Base-by-base conservation (phyloP, 768 basidiomycete genomes). In the Phaeolepiota aurea region DNA sequence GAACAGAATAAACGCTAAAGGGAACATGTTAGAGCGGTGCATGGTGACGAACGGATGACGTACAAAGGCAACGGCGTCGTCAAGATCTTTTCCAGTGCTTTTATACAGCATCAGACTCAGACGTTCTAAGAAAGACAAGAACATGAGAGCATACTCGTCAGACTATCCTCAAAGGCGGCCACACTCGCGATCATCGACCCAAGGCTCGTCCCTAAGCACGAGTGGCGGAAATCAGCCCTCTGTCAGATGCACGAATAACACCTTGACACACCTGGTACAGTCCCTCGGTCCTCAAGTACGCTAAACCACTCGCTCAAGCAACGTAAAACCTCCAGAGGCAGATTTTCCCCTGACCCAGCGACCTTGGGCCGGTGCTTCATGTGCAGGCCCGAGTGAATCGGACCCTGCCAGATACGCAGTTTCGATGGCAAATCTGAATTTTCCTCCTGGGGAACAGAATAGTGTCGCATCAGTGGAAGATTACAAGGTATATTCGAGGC, bases 31-130 rank as follows among this genome's bases (percentile, higher is more conserved):
- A 40, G n/a, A n/a, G n/a, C n/a, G n/a, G n/a, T n/a, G n/a, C n/a
- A n/a, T n/a, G n/a, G n/a, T n/a, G n/a, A n/a, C n/a, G n/a, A n/a
- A n/a, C 21, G 14, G 15, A 16, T n/a, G 3, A 66, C 79, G 53
- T 48, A 81, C 79, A 79, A 78, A 20, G 79, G 80, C 25, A 82
- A 51, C 1, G 79, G 79, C 0, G 77, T 82, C 0, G 79, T 79
- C 42, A 84, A 48, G 37, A 79, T 78, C 20, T 65, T 62, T 54
- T 82, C 80, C 39, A 81, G 54, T 4, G 68, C 76, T 79, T 44
- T 3, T 40, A 23, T 28, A 33, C 14, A 9, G 28, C 32, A 42
- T 22, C 5, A 23, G 38, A 3, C 10, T 39, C 2, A 43, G 32
- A 42, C 7, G 14, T 37, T 13, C 5, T 23, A 20, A 11, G 16